Base-by-base conservation (phyloP, 2,329 filamentous ascomycete species). In the Colletotrichum lini region DNA sequence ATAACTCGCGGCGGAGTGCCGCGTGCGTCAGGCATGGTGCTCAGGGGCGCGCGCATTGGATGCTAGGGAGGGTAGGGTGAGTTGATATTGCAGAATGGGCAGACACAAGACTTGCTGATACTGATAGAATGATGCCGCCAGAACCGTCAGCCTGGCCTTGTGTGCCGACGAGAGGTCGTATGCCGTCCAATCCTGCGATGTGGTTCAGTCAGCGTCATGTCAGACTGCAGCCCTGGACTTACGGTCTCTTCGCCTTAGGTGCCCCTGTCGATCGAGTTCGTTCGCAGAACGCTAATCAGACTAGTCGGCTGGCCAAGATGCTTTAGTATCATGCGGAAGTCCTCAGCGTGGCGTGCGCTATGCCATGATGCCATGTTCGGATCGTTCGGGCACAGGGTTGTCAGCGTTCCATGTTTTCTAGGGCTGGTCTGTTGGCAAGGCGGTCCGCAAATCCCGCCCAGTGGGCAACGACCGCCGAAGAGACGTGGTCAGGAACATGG, bases 21-120 rank as follows among this genome's bases (percentile, higher is more conserved):
- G 16, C 12, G 35, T 49, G 45, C n/a, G 26, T 18, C 13, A n/a
- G 16, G 12, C 7, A 2, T 16, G 21, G 18, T 50, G 44, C 45
- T 49, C 58, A 13, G 16, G 58, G 26, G 26, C n/a, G n/a, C n/a
- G 35, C 15, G 12, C 7, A 15, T 40, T 8, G n/a, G n/a, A 15
- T 26, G 26, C 26, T 4, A 26, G 30, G 58, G 58, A 61, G 45
- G 58, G 58, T 50, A 40, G 45, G 58, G 45, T 50, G 58, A 50
- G 58, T 50, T 38, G 58, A 40, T 2, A n/a, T 23, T 12, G 58
- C 58, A 18, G 30, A 21, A 50, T 4, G n/a, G 15, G 30, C 18
- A 35, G 58, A 10, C 13, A 49, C 23, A 18, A 23, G 13, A 9
- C 35, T 38, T 50, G 58, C 35, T 40, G 30, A 23, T 56, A 40